Percentiles rank a stretch among this genome's conserved stretches.
These are phyloP conservation scores for Geranium brycei DNA, from an alignment of 345 rosid species.

Conservation along the genomic window DNA sequence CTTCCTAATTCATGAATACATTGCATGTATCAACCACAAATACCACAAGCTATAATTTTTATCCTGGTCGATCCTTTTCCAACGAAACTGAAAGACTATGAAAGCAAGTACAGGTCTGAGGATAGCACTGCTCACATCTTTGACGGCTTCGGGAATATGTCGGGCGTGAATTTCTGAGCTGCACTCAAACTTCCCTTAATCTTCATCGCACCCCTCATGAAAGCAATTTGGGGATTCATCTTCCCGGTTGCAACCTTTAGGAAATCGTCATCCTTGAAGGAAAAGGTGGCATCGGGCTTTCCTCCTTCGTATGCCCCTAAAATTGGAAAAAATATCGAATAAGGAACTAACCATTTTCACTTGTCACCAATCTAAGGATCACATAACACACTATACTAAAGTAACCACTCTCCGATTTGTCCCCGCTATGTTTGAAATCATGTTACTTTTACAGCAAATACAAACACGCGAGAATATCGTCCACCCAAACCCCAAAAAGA, in stretches of 20 bases:
- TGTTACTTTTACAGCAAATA: too few species aligned
- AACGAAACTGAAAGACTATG: too few species aligned
- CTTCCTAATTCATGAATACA: neutral
- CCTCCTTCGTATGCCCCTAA: slow-evolving; percentile 74
- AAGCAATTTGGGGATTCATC: slow-evolving; percentile 93
- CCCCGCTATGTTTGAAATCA: too few species aligned
- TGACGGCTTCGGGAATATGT: slow-evolving; percentile 89
- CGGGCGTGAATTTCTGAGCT: slow-evolving; percentile 92
- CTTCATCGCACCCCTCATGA: slow-evolving; percentile 91
- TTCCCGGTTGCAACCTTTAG: slow-evolving; percentile 79
- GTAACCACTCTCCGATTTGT: neutral
- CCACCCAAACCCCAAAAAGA: neutral
- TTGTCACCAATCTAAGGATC: neutral
- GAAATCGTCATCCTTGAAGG: slow-evolving; percentile 86
- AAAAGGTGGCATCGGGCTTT: slow-evolving; percentile 77
- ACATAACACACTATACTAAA: neutral
- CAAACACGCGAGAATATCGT: too few species aligned
- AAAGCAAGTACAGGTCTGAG: neutral
- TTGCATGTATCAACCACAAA: neutral
- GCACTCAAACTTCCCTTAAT: slow-evolving; percentile 89
- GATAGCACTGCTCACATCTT: slow-evolving; percentile 45
- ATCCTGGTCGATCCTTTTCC: neutral
- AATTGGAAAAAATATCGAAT: neutral
- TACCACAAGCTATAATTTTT: neutral
- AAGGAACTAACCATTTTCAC: neutral